These are phyloP conservation scores for Fusarium virguliforme DNA, from an alignment of 2,329 filamentous ascomycete genomes.

Conservation along the genomic window DNA sequence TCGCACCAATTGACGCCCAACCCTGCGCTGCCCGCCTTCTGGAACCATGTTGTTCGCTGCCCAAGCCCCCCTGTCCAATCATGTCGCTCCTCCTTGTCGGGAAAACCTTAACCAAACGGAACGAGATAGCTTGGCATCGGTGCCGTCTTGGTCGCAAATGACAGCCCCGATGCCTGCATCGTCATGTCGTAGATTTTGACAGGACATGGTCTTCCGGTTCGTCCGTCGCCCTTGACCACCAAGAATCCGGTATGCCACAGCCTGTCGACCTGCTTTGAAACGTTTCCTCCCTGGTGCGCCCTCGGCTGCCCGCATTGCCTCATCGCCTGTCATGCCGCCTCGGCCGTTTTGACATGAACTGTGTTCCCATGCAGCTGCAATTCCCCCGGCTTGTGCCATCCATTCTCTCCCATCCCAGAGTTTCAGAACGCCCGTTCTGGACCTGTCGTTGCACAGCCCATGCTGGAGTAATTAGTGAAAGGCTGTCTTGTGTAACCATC, in stretches of 20 bases:
- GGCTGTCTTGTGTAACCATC: slow-evolving; percentile 21
- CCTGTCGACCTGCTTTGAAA: slow-evolving; percentile 10
- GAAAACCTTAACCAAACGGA: slow-evolving; percentile 27
- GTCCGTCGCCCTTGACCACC: slow-evolving; percentile 18
- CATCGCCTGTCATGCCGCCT: slow-evolving; percentile 36
- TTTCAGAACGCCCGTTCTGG: slow-evolving; percentile 25
- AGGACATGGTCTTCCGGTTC: slow-evolving; percentile 26
- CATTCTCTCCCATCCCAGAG: slow-evolving; percentile 10
- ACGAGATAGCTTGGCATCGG: slow-evolving; percentile 33
- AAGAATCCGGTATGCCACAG: neutral
- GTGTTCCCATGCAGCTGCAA: slow-evolving; percentile 36
- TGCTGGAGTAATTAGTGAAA: slow-evolving; percentile 23
- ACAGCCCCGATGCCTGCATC: slow-evolving; percentile 33
- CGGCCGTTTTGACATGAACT: slow-evolving; percentile 44
- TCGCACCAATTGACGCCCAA: slow-evolving; percentile 58
- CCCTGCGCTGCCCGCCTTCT: slow-evolving; percentile 44
- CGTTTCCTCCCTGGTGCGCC: slow-evolving; percentile 23
- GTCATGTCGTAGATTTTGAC: slow-evolving; percentile 16
- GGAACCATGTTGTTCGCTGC: slow-evolving; percentile 49
- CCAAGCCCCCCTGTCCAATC: slow-evolving; percentile 50
- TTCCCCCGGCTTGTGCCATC: slow-evolving; percentile 36
- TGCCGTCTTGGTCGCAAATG: slow-evolving; percentile 31
- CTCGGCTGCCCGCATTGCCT: slow-evolving; percentile 40
- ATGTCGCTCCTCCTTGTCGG: slow-evolving; percentile 16
- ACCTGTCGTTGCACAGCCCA: slow-evolving; percentile 24